Evolutionary conservation across 768 basidiomycete species (phyloP), one percentile per base, ranked within the genome.

Genomic region (Lactarius hatsudake): DNA sequence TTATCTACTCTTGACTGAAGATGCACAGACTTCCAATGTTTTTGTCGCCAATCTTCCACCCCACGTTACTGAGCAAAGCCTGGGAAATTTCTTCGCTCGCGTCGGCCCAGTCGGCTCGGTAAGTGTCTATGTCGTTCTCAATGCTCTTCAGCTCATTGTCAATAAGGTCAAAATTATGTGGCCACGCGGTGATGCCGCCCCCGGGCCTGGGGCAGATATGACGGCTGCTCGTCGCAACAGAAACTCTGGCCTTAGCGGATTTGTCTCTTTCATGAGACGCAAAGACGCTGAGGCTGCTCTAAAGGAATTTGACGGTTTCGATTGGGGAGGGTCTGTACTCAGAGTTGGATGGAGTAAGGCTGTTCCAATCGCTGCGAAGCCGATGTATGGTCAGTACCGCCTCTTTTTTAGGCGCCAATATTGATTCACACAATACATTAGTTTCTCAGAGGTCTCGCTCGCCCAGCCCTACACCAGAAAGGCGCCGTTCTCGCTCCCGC

Each of bases 291-390:
- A 98, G 74, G 80, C 78, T 53, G 96, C 96, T 3, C 80, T 97
- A 26, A 88, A 90, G 30, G 91, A 96, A 74, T 84, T 93, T 63
- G 97, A 99, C 72, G 95, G 96, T 2, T 87, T 89, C 67, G 94
- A 97, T 54, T 99, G 96, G 97, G 93, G 92, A 65, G 96, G 96
- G 8, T 91, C 84, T 45, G 76, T 93, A 26, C 79, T 99, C 5
- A 83, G 93, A 17, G 93, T 96, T 6, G 94, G 94, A 17, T 99
- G 96, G 96, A 96, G 96, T 74, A 98, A 98, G 78, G 93, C 96
- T 2, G 92, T 98, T 7, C 91, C 94, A 18, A 80, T 97, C 55
- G 93, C 90, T 36, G 79, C 83, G 1, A 90, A 88, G 75, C 82
- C 88, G 68, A 82, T 88, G 81, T 98, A 93, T 79, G 87, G 96